phyloP scores from a whole-genome alignment of 352 stramenopile species.

The Globisporangium uncinulatum region DNA sequence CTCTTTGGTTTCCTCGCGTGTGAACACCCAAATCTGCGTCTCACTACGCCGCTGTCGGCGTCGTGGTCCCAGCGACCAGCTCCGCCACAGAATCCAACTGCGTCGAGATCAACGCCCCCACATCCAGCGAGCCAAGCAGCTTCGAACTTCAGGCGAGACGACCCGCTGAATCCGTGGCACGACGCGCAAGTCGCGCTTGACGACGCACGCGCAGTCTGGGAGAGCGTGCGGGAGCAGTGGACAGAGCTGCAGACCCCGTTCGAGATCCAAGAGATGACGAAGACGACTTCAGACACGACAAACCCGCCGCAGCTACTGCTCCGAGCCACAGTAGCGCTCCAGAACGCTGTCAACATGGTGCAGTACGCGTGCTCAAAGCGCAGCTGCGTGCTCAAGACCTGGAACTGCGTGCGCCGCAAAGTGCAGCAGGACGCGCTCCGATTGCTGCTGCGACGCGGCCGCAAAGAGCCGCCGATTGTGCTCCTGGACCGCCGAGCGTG shows the following conservation, averaged over 20 bases:
- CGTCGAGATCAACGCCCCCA: too few relatives aligned
- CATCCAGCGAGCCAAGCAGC: too few relatives aligned
- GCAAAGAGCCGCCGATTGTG: conserved; percentile 32
- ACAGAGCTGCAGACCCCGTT: conserved; percentile 56
- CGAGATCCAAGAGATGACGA: conserved; percentile 38
- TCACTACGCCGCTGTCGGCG: not conserved
- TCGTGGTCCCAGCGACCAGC: not conserved
- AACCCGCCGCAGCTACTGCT: conserved; percentile 35
- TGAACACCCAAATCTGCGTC: conserved; percentile 38
- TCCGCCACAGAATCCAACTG: too few relatives aligned
- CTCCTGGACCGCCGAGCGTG: conserved; percentile 43
- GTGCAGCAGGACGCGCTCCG: conserved; percentile 54
- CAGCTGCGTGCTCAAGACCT: conserved; percentile 37
- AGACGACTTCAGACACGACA: conserved; percentile 35
- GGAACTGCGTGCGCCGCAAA: conserved; percentile 46
- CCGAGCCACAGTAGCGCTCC: conserved; percentile 47
- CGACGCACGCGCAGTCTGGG: conserved; percentile 40
- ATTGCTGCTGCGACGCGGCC: conserved; percentile 30
- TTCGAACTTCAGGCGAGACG: not conserved
- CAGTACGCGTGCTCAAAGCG: conserved; percentile 68
- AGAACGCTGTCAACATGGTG: conserved; percentile 69
- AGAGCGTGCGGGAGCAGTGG: conserved; percentile 44
- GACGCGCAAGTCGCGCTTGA: conserved; percentile 44
- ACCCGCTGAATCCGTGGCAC: conserved; percentile 34
- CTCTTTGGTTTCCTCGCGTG: conserved; percentile 55